Percentiles rank a stretch among this genome's conserved stretches.
Conservation (phyloP, 208 protist species). For the Zelonia costaricensis region DNA sequence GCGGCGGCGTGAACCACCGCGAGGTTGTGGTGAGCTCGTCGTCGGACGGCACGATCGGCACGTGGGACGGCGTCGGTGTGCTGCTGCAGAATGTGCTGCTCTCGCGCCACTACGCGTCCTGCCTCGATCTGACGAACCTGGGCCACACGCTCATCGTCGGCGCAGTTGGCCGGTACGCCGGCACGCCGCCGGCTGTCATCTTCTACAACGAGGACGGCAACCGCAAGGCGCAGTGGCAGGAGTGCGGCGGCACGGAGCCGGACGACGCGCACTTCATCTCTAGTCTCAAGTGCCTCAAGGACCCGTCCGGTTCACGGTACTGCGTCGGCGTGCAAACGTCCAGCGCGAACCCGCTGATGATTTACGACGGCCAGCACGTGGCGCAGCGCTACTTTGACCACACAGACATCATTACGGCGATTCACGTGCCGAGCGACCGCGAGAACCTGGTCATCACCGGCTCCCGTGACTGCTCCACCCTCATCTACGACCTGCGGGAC, state of each 20-base stretch:
- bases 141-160: conserved; percentile 78
- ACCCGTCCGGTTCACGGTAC: conserved; percentile 41
- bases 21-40: conserved; percentile 87
- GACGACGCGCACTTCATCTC: conserved; percentile 76
- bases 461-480: conserved; percentile 79
- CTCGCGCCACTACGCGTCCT: conserved; percentile 83
- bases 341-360: conserved; percentile 42
- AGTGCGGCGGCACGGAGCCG: conserved; percentile 74
- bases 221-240: conserved; percentile 71
- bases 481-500: conserved; percentile 76
- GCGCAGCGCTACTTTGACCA: conserved; percentile 80
- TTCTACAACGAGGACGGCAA: conserved; percentile 65
- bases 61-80: conserved; percentile 70
- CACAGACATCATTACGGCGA: conserved; percentile 81
- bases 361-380: conserved; percentile 67
- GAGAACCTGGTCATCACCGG: conserved; percentile 77
- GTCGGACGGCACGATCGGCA: conserved; percentile 80
- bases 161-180: conserved; percentile 44
- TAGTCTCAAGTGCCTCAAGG: conserved; percentile 56
- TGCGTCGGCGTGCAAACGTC: conserved; percentile 59
- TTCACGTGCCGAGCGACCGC: conserved; percentile 70
- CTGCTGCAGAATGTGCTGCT: conserved; percentile 77
- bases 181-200: conserved; percentile 73
- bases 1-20: conserved; percentile 38
- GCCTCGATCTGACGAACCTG: conserved; percentile 77